phyloP scores from a whole-genome alignment of 305 asterid species.

The Plantago coronopus region DNA sequence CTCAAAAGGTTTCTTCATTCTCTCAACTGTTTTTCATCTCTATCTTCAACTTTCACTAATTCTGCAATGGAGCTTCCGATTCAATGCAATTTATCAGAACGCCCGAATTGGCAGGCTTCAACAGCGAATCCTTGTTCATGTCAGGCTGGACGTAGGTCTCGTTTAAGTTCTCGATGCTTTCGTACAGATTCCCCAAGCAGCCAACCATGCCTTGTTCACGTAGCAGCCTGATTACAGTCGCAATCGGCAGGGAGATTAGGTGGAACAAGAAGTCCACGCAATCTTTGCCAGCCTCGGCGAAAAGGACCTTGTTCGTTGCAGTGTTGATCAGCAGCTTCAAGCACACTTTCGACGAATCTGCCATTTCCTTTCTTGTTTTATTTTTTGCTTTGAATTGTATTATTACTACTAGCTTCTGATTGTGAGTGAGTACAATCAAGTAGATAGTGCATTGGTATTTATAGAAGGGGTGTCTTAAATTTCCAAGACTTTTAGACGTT shows the following conservation, averaged over 20 bases:
- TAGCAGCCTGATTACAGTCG: not conserved
- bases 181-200: constrained; percentile 9
- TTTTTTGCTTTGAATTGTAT: not conserved
- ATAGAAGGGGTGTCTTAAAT: not conserved
- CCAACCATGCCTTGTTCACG: constrained; percentile 6
- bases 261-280: constrained; percentile 39
- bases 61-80: no score
- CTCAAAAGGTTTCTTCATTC: no score
- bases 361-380: not conserved
- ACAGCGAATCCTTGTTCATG: constrained; percentile 15
- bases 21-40: no score
- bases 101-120: constrained; percentile 23
- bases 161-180: constrained; percentile 5
- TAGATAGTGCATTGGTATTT: not conserved
- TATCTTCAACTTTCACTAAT: no score
- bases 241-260: constrained; percentile 15
- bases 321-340: constrained; percentile 35
- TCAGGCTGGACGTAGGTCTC: constrained; percentile 24
- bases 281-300: constrained; percentile 38
- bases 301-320: constrained; percentile 23
- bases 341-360: constrained; percentile 10
- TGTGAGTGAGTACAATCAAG: not conserved
- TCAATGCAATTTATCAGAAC: no score
- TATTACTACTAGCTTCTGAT: not conserved
- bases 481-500: not conserved